Evolutionary conservation across 169 alveolate species (phyloP), one percentile per base, ranked within the genome.

Genomic region (Cryptosporidium bovis): DNA sequence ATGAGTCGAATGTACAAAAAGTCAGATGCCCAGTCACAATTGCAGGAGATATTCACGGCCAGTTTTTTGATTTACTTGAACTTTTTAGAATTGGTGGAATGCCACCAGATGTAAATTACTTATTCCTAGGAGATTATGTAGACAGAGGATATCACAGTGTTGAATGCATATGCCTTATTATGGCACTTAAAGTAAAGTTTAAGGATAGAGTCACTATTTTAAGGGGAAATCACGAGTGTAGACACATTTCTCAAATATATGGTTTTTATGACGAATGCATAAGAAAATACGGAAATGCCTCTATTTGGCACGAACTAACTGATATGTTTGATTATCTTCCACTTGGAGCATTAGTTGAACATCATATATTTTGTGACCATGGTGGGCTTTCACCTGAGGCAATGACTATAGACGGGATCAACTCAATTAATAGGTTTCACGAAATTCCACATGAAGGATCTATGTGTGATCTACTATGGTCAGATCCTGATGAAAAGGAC

Each of bases 381-480:
- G 99, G 99, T 1, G 99, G 99, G 6, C 92, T 97, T 62, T 96
- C 99, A 15, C 99, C 99, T 8, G 93, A 95, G 27, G 93, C 98
- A 53, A 93, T 93, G 46, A 93, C 97, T 7, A 90, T 98, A 44
- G 99, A 97, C 82, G 97, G 98, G 46, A 95, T 98, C 1, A 91
- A 97, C 67, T 83, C 94, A 51, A 84, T 96, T 48, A 91, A 93
- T 66, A 83, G 96, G 1, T 84, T 89, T 12, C 90, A 91, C 34
- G 99, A 97, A 90, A 98, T 98, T 2, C 99, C 99, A 0, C 99
- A 96, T 90, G 99, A 97, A 69, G 99, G 99, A 4, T 97, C 99
- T 0, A 97, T 98, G 98, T 97, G 99, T 82, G 99, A 98, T 91
- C 94, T 98, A 71, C 84, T 98, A 85, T 98, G 99, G 99, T 93